Evolutionary conservation across 208 protist genomes (phyloP).

Genomic region (Leishmania aethiopica): DNA sequence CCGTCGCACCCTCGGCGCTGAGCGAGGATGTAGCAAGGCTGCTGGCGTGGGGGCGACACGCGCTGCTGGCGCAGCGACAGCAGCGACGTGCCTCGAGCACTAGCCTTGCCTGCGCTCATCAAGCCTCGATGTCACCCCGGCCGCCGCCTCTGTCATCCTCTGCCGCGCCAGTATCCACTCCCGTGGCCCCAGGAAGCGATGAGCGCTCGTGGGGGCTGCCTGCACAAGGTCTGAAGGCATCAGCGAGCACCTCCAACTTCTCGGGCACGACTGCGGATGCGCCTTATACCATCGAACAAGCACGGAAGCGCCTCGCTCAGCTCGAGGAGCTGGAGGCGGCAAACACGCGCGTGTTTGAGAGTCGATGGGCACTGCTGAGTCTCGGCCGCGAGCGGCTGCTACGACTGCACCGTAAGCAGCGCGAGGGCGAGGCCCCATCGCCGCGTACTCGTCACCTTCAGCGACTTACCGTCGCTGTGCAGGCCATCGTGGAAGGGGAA

Average conservation of each 20-base stretch:
- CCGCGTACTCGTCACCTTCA: slow-evolving; percentile 9
- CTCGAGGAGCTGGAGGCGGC: slow-evolving; percentile 17
- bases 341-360: slow-evolving; percentile 27
- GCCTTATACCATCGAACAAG: slow-evolving; percentile 13
- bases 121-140: not conserved
- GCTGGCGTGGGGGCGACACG: slow-evolving; percentile 15
- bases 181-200: not conserved
- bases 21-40: slow-evolving; percentile 29
- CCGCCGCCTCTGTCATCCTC: not conserved
- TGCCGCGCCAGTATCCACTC: not conserved
- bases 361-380: slow-evolving; percentile 15
- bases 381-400: slow-evolving; percentile 19
- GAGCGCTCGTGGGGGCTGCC: not conserved
- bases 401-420: slow-evolving; percentile 2
- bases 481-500: slow-evolving; percentile 31
- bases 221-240: not conserved
- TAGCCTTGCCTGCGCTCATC: not conserved
- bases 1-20: not conserved
- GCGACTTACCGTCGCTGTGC: not conserved
- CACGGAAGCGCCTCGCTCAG: slow-evolving; percentile 21
- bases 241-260: not conserved
- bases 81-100: slow-evolving; percentile 7
- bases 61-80: slow-evolving; percentile 17
- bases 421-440: not conserved
- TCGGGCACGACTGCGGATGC: not conserved